Evolutionary conservation across 1,284 basidiomycete genomes (phyloP).

Genomic region (Ustilago shanxiensis): DNA sequence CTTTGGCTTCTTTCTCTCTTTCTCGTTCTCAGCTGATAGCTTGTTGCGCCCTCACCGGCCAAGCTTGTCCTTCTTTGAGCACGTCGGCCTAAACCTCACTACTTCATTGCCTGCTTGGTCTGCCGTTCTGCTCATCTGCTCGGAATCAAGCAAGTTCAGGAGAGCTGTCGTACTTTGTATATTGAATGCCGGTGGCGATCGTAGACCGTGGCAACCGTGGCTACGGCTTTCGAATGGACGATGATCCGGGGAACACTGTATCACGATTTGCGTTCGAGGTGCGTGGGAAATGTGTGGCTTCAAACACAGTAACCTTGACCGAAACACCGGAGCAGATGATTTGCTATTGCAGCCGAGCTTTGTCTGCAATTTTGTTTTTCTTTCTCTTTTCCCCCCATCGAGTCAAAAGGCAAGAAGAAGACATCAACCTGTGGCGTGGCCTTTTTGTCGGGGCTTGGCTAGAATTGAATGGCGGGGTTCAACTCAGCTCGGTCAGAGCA

Average conservation of each 20-base stretch:
- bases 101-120: background rate
- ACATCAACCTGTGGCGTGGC: background rate
- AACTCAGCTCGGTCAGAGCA: background rate
- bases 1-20: background rate
- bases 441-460: too few relatives aligned
- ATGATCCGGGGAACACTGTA: background rate
- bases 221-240: background rate
- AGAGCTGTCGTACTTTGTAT: constrained; percentile 1
- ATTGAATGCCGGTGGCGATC: background rate
- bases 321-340: background rate
- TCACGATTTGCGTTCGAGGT: constrained; percentile 6
- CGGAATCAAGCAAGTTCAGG: background rate
- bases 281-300: background rate
- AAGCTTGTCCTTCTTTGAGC: background rate
- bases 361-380: background rate
- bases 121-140: too few relatives aligned
- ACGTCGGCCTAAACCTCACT: background rate
- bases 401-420: too few relatives aligned
- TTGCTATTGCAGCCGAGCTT: constrained; percentile 2
- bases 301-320: background rate
- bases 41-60: background rate
- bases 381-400: too few relatives aligned
- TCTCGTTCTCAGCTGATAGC: background rate
- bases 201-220: background rate
- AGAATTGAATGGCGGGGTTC: background rate